Evolutionary conservation across 805 yeast species (phyloP), one percentile per base, ranked within the genome.

Genomic region (Lipomyces japonicus): DNA sequence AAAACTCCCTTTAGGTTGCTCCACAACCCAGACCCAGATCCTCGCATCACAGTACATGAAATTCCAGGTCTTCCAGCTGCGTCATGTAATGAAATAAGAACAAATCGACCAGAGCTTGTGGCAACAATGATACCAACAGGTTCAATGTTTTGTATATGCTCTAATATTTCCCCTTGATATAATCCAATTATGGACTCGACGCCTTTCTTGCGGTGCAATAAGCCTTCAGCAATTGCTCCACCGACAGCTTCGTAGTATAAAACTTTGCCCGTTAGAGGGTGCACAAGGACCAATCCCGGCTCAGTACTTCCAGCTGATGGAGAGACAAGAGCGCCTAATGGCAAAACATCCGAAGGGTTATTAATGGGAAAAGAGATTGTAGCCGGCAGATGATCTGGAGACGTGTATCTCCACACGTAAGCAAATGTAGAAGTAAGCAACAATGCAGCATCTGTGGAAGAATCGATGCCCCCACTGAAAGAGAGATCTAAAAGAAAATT

Each of bases 231-330:
- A 0, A 88, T 81, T 0, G 88, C 85, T 51, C 78, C 78, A 55
- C 79, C 82, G 10, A 87, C 79, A 46, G 86, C 78, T 61, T 86
- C 95, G 70, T 83, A 84, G 65, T 82, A 89, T 23, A 76, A 75
- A 42, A 85, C 66, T 18, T 66, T 62, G 0, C 96, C 95, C 0
- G 79, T 60, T 18, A 71, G 64, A 0, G 82, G 71, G 61, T 82
- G 79, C 19, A 86, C 72, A 4, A 83, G 76, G 4, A 84, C 80
- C 35, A 88, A 67, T 7, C 96, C 96, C 0, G 95, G 91, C 44
- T 74, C 74, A 2, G 63, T 52, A 21, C 68, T 61, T 2, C 81
- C 80, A 3, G 77, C 75, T 4, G 79, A 66, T 2, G 91, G 82
- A 9, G 74, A 63, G 1, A 86, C 78, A 32, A 86, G 65, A 3